Conservation (phyloP, 1,139 yeast genomes). For the Hyphopichia burtonii region DNA sequence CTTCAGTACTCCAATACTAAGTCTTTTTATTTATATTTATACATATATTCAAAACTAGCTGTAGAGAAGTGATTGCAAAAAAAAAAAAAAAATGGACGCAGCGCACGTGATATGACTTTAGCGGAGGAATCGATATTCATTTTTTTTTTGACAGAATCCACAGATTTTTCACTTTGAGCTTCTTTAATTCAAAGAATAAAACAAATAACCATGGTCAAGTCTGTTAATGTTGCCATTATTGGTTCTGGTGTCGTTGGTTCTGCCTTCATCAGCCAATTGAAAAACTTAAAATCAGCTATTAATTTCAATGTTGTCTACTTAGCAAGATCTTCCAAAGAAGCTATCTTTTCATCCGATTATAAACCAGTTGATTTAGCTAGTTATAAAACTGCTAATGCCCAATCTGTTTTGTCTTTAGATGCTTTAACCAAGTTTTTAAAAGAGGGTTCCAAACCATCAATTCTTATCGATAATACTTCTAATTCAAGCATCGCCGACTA, state of each 20-base stretch:
- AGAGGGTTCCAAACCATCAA: conserved; percentile 69
- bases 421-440: conserved; percentile 63
- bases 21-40: too few species aligned
- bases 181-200: not conserved
- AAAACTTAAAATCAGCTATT: conserved; percentile 60
- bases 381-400: conserved; percentile 56
- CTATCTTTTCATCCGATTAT: conserved; percentile 68
- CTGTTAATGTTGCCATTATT: conserved; percentile 77
- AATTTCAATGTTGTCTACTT: conserved; percentile 76
- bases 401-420: conserved; percentile 52
- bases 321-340: conserved; percentile 67
- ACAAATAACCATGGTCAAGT: conserved; percentile 49
- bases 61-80: too few species aligned
- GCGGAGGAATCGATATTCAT: not conserved
- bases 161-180: not conserved
- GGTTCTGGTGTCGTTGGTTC: conserved; percentile 97
- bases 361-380: conserved; percentile 61
- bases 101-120: not conserved
- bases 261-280: conserved; percentile 65
- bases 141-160: not conserved
- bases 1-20: too few species aligned
- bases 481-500: conserved; percentile 70
- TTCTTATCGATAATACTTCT: conserved; percentile 92
- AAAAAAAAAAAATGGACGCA: too few species aligned
- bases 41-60: too few species aligned